phyloP scores from a whole-genome alignment of 768 basidiomycete genomes.

The Leccinum longicurvipes region DNA sequence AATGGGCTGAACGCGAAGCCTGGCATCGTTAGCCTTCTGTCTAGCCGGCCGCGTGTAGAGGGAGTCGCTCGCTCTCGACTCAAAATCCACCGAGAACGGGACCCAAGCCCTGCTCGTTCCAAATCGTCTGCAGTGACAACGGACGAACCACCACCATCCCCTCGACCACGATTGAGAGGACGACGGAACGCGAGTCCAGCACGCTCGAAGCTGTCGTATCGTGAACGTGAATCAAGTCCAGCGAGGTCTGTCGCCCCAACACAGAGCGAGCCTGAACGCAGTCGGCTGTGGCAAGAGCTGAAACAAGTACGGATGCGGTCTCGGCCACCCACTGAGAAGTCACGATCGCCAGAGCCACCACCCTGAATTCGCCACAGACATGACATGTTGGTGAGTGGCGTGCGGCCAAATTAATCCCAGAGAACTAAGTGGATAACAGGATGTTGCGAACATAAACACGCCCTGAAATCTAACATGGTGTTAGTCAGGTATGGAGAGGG shows the following conservation, averaged over 20 bases:
- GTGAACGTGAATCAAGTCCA: slow-evolving; percentile 23
- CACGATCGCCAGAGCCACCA: slow-evolving; percentile 38
- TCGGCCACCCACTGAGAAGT: slow-evolving; percentile 42
- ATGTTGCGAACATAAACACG: slow-evolving; percentile 5
- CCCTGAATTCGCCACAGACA: slow-evolving; percentile 27
- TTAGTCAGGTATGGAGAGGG: slow-evolving; percentile 4
- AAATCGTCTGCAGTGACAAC: slow-evolving; percentile 19
- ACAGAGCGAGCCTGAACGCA: slow-evolving; percentile 38
- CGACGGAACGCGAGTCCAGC: slow-evolving; percentile 40
- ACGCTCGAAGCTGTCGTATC: slow-evolving; percentile 30
- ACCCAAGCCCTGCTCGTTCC: slow-evolving; percentile 33
- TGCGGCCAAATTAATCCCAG: slow-evolving; percentile 12
- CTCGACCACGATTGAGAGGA: slow-evolving; percentile 35
- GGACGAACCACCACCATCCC: slow-evolving; percentile 24
- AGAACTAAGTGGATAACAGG: slow-evolving; percentile 8
- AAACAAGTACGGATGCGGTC: slow-evolving; percentile 47
- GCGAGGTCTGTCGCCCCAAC: slow-evolving; percentile 26
- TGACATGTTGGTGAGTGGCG: slow-evolving; percentile 8
- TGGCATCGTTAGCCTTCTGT: slow-evolving; percentile 40
- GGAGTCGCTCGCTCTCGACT: slow-evolving; percentile 24
- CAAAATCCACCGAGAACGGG: slow-evolving; percentile 28
- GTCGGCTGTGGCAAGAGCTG: slow-evolving; percentile 55
- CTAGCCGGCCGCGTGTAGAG: slow-evolving; percentile 30
- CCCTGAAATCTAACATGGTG: slow-evolving; percentile 1
- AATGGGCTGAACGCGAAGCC: slow-evolving; percentile 27